These are phyloP conservation scores for Metarhizium guizhouense DNA, from an alignment of 2,329 filamentous ascomycete genomes.

Conservation along the genomic window DNA sequence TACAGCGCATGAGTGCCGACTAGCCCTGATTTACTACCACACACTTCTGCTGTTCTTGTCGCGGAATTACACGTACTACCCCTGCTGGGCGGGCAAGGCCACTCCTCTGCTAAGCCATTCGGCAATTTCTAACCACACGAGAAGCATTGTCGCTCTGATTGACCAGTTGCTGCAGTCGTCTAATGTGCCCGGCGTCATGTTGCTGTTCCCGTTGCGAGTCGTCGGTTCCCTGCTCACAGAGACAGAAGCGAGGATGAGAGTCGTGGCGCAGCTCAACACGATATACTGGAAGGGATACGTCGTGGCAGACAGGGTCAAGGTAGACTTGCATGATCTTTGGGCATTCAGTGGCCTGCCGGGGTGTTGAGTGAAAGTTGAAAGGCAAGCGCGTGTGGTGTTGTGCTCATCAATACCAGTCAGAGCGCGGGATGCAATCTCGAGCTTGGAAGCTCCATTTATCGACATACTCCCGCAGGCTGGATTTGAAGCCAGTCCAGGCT, in stretches of 20 bases:
- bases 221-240: conserved; percentile 8
- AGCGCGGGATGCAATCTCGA: no score
- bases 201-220: conserved; percentile 16
- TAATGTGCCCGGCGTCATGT: conserved; percentile 10
- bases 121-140: conserved; percentile 3
- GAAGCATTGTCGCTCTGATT: not conserved
- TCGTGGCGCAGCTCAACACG: conserved; percentile 3
- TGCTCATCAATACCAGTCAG: no score
- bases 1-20: not conserved
- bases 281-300: conserved; percentile 15
- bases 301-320: conserved; percentile 12
- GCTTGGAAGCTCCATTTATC: no score
- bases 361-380: no score
- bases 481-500: no score
- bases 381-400: no score
- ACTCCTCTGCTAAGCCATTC: conserved; percentile 5
- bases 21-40: conserved; percentile 10
- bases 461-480: no score
- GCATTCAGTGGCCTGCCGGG: no score
- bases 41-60: conserved; percentile 13
- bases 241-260: not conserved
- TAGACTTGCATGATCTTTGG: conserved; percentile 16
- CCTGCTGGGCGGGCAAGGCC: conserved; percentile 8
- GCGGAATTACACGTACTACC: conserved; percentile 15
- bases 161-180: not conserved